Evolutionary conservation across 768 basidiomycete genomes (phyloP), one percentile per base, ranked within the genome.

Genomic region (Galerina sulciceps): DNA sequence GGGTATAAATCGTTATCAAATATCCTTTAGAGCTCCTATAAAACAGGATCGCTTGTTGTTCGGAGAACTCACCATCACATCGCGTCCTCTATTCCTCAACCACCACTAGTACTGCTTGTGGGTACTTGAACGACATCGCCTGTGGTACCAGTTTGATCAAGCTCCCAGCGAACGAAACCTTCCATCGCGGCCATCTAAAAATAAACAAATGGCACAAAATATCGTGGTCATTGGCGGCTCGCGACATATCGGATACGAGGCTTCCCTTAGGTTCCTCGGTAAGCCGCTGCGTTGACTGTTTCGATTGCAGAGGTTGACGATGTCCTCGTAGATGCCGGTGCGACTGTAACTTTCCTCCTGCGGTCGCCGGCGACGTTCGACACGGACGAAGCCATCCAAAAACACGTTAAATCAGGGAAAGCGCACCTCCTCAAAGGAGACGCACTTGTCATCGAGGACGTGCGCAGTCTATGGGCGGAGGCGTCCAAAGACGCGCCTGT

Each of bases 291-390:
- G 11, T 44, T 41, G 26, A 34, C 8, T n/a, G 2, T 23, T 9
- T 15, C 3, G 14, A 10, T 15, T 26, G 3, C 9, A 15, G 9
- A 6, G 15, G 1, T 9, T 46, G 13, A n/a, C 18, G 18, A 48
- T 22, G 46, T 31, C 51, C 4, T 47, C 36, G 42, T 61, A 88
- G 87, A 75, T 8, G 73, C 78, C 54, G 87, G 87, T 15, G 75
- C 81, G 2, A 84, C 77, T 3, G 83, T 88, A 0, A 86, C 86
- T 0, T 88, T 86, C 60, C 75, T 89, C 6, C 76, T 89, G 18
- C 80, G 88, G 17, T 76, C 74, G 6, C 71, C 79, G 0, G 58
- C 69, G 2, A 75, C 75, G 1, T 88, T 89, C 61, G 84, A 86
- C 44, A 57, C 69, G 1, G 82, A 89, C 61, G 71, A 73, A 31